Conservation (phyloP, 768 basidiomycete genomes). For the Boletus subcaerulescens region DNA sequence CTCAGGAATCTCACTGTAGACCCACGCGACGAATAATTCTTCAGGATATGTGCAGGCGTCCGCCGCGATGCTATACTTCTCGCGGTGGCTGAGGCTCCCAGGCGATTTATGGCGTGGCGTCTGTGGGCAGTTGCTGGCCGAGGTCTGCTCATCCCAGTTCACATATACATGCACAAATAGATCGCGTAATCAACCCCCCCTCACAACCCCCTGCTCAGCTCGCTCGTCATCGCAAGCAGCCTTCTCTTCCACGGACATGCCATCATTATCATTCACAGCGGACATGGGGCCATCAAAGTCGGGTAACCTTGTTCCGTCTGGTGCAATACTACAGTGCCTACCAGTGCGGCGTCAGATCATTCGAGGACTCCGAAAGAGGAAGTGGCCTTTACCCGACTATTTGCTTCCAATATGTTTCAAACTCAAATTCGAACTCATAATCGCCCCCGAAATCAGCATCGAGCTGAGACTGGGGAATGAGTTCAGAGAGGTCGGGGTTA, state of each 20-base stretch:
- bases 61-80: constrained; percentile 7
- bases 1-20: constrained; percentile 17
- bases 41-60: constrained; percentile 3
- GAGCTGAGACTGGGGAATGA: constrained; percentile 71
- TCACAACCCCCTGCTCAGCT: background rate
- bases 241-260: background rate
- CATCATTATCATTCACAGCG: no score
- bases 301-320: constrained; percentile 49
- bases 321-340: constrained; percentile 56
- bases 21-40: background rate
- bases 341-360: constrained; percentile 2
- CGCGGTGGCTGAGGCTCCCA: constrained; percentile 22
- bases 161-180: constrained; percentile 21
- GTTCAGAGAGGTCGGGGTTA: constrained; percentile 76
- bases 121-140: constrained; percentile 16
- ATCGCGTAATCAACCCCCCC: constrained; percentile 24
- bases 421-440: constrained; percentile 70
- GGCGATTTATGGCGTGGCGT: constrained; percentile 28
- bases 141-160: background rate
- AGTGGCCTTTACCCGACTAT: constrained; percentile 55
- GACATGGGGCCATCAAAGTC: constrained; percentile 28
- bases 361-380: background rate
- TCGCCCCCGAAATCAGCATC: constrained; percentile 83
- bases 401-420: constrained; percentile 74
- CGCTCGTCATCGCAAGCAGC: background rate